Conservation (phyloP, 2,329 filamentous ascomycete genomes). For the Hypoxylon sp. region DNA sequence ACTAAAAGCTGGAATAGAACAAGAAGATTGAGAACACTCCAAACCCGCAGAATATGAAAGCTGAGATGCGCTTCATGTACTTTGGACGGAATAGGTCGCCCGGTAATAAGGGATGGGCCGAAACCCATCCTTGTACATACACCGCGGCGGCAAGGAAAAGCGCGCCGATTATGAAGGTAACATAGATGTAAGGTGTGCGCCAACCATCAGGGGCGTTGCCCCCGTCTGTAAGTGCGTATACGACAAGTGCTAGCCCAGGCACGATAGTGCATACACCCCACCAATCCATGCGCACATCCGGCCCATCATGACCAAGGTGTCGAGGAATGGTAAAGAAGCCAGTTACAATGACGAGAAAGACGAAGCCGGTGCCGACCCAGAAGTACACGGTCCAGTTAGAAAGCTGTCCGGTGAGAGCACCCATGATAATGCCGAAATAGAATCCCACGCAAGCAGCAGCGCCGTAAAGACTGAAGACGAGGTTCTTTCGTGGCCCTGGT, state of each 20-base stretch:
- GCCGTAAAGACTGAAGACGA: slow-evolving; percentile 72
- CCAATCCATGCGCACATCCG: slow-evolving; percentile 77
- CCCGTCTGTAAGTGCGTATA: slow-evolving; percentile 82
- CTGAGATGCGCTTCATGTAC: slow-evolving; percentile 75
- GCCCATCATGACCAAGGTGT: slow-evolving; percentile 47
- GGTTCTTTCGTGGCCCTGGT: slow-evolving; percentile 77
- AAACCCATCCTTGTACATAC: slow-evolving; percentile 81
- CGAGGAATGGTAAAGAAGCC: slow-evolving; percentile 53
- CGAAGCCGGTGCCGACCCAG: slow-evolving; percentile 70
- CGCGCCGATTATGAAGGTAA: slow-evolving; percentile 74
- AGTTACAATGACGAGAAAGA: slow-evolving; percentile 46
- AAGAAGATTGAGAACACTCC: slow-evolving; percentile 78
- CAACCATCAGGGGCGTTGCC: slow-evolving; percentile 78
- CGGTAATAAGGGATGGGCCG: slow-evolving; percentile 77
- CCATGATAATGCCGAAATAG: slow-evolving; percentile 75
- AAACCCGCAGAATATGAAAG: slow-evolving; percentile 76
- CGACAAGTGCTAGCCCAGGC: slow-evolving; percentile 76
- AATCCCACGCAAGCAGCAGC: slow-evolving; percentile 69
- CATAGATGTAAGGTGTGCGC: slow-evolving; percentile 79
- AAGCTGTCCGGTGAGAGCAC: slow-evolving; percentile 72
- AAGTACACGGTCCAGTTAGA: slow-evolving; percentile 77
- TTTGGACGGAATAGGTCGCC: slow-evolving; percentile 77
- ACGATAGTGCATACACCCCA: slow-evolving; percentile 73
- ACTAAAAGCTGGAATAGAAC: slow-evolving; percentile 73
- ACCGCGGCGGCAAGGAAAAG: slow-evolving; percentile 72